Evolutionary conservation across 1,284 basidiomycete genomes (phyloP), one percentile per base, ranked within the genome.

Genomic region (Albatrellus sp.): DNA sequence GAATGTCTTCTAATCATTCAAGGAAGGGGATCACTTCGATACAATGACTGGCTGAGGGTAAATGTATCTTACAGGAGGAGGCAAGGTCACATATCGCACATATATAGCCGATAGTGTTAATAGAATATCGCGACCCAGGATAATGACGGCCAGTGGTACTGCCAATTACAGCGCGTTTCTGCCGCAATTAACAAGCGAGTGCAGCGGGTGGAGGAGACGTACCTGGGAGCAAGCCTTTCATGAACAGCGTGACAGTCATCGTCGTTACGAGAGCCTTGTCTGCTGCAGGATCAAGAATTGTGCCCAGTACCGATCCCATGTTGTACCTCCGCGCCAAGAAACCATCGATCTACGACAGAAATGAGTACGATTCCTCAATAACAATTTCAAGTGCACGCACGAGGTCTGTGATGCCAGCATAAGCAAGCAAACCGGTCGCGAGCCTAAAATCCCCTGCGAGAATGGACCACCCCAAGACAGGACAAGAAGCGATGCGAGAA

Each of bases 181-280:
- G 7, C 24, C 24, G 4, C 33, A 16, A 31, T 14, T 29, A 40
- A 36, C 12, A 50, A 33, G 37, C 40, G 19, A 6, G 13, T 20
- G 29, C 10, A 30, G 20, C 35, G 44, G 8, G 29, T 13, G 5
- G 33, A 48, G 39, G 12, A 13, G 3, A 64, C 71, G 43, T 54
- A 93, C 92, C 54, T n/a, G 94, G 92, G 28, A 98, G 66, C 51
- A 94, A 68, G 8, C 79, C 82, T 52, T 87, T 83, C 69, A 86
- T 76, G 0, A 88, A 79, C 46, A 98, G 66, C 1, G 90, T 86
- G 40, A 94, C 69, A 1, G 90, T 91, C 59, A 98, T 71, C 1
- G 93, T 97, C 1, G 94, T 96, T 83, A 98, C 89, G 38, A 99
- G 68, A 19, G 80, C 73, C 66, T 99, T 99, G 73, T 99, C 94